phyloP scores from a whole-genome alignment of 2,329 filamentous ascomycete species.

The Fusarium nematophilum region DNA sequence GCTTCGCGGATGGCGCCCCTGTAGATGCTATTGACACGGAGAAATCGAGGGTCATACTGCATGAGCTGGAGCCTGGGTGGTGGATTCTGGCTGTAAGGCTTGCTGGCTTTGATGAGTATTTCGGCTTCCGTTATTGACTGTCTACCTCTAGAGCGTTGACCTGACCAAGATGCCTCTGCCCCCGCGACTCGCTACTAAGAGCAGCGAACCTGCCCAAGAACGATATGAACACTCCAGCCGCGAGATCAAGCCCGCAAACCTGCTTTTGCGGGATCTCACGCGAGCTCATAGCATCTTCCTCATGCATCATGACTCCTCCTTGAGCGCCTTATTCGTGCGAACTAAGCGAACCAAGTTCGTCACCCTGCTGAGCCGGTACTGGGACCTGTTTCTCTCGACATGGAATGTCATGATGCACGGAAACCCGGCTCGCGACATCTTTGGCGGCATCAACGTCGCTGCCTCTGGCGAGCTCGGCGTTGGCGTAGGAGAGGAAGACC shows the following conservation, averaged over 20 bases:
- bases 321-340: conserved; percentile 76
- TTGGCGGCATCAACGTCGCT: conserved; percentile 87
- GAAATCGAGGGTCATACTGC: conserved; percentile 83
- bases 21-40: conserved; percentile 93
- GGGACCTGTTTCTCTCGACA: conserved; percentile 74
- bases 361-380: conserved; percentile 80
- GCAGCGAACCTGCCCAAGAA: conserved; percentile 53
- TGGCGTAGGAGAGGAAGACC: conserved; percentile 94
- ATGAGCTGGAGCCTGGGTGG: conserved; percentile 91
- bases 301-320: conserved; percentile 83
- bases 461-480: conserved; percentile 92
- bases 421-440: conserved; percentile 83
- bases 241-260: conserved; percentile 84
- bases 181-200: conserved; percentile 58
- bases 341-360: conserved; percentile 76
- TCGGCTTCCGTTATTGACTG: conserved; percentile 10
- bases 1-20: conserved; percentile 81
- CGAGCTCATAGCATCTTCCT: conserved; percentile 87
- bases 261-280: conserved; percentile 83
- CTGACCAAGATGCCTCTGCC: conserved; percentile 78
- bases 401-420: conserved; percentile 95
- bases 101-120: not conserved
- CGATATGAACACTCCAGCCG: conserved; percentile 85
- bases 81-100: conserved; percentile 88
- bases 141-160: conserved; percentile 66